Conservation (phyloP, 1,284 basidiomycete species). For the Caloboletus inedulis region DNA sequence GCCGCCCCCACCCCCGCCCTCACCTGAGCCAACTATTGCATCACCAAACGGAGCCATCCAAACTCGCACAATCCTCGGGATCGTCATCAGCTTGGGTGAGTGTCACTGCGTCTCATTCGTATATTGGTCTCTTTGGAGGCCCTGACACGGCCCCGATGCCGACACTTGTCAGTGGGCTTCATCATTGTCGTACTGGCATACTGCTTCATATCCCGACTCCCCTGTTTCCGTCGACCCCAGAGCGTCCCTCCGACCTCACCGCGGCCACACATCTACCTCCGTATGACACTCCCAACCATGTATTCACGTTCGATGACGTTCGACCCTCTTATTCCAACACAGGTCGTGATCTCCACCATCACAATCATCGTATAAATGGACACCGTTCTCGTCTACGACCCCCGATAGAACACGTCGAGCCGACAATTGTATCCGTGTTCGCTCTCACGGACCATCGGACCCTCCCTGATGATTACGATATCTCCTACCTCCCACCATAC, state of each 20-base stretch:
- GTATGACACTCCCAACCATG: background rate
- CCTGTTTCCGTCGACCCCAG: background rate
- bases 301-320: background rate
- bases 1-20: no score
- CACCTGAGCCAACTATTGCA: background rate
- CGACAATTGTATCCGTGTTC: background rate
- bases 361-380: background rate
- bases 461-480: background rate
- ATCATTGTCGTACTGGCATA: slow-evolving; percentile 7
- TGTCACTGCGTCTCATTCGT: background rate
- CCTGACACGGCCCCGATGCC: background rate
- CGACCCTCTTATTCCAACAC: background rate
- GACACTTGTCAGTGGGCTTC: slow-evolving; percentile 14
- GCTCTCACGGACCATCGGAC: background rate
- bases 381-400: background rate
- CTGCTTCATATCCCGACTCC: slow-evolving; percentile 6
- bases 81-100: slow-evolving; percentile 21
- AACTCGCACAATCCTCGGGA: slow-evolving; percentile 9
- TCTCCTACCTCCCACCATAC: slow-evolving; percentile 15
- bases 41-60: slow-evolving; percentile 4
- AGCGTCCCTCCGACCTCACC: background rate
- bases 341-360: background rate
- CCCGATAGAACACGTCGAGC: slow-evolving; percentile 10
- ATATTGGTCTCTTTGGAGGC: background rate
- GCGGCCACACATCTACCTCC: background rate